Base-by-base conservation (phyloP, 1,139 yeast genomes). In the Tardiomyces blankii region DNA sequence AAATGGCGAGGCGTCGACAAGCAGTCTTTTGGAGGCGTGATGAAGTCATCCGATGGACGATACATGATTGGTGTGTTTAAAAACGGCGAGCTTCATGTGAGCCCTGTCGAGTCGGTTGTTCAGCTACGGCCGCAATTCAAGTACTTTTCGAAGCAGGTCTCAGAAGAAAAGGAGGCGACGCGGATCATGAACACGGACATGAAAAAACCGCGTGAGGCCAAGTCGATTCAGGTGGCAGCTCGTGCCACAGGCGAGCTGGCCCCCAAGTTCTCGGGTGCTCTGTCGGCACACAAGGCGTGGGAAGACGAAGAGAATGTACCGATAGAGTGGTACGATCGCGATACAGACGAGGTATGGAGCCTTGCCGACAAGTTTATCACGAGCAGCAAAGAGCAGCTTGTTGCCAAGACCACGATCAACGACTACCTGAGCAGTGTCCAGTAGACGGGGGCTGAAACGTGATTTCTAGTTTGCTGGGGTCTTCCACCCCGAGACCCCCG, bases 71-170 rank as follows among this genome's bases (percentile, higher is more conserved):
- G 79, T 0, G 63, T 68, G 27, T 63, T 77, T 42, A 61, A 66
- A 42, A 66, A 74, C 42, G 72, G 68, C 7, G 78, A 74, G 54
- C 60, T 88, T 14, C 80, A 84, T 43, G 63, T 89, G 50, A 65
- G 78, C 1, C 87, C 93, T 0, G 70, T 88, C 1, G 75, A 77
- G 43, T 73, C 80, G 21, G 77, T 85, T 0, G 78, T 83, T 0
- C 97, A 89, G 63, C 63, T 91, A 51, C 73, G 96, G 56, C 93
- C 97, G 1, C 75, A 77, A 51, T 87, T 91, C 66, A 75, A 74
- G 52, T 85, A 88, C 60, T 77, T 88, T 45, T 94, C 59, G 32
- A 53, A 53, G 43, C 44, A 49, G 2, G 59, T 57, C 39, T 56
- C 57, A 32, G 60, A 62, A 42, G 58, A 63, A 48, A 55, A 59